Base-by-base conservation (phyloP, 371 early-diverging fungal genomes). In the Rhizomucor pusillus region DNA sequence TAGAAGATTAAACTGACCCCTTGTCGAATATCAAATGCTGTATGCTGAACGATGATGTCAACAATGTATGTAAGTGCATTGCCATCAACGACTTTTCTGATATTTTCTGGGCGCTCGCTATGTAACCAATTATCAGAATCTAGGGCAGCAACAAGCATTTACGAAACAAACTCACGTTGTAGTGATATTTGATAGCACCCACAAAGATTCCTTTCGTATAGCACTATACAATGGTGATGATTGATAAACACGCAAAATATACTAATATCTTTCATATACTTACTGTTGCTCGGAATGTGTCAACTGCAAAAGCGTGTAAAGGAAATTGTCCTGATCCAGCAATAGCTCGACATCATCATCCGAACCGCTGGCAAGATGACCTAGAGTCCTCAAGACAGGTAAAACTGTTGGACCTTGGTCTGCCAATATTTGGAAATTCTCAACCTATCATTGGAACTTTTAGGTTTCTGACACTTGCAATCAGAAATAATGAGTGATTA, bases 111-210 rank as follows among this genome's bases (percentile, higher is more conserved):
- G 45, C 35, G 59, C 55, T 50, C 48, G 54, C 39, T 50, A 41
- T 55, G 60, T 29, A 50, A 47, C 20, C 54, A 59, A 56, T 24
- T 5, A 18, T 22, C 13, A 16, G 19, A 44, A 18, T 18, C 18
- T n/a, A 13, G 44, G 44, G n/a, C 47, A 44, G 19, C 41, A 25
- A 40, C 18, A 33, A 23, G 16, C 19, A 50, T 6, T 50, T 34
- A n/a, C 9, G n/a, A 5, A 35, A 35, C 37, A 5, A 20, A 67
- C 60, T 60, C 72, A 80, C 69, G 72, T 73, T 11, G 90, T 85
- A 0, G 90, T 89, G 35, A 89, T 75, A 54, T 87, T 87, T 11
- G 87, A 86, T 47, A 90, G 60, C 3, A 87, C 78, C 89, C 90
- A 88, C 29, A 89, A 73, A 2, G 83, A 73, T 60, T 90, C 90